Evolutionary conservation across 2,329 filamentous ascomycete species (phyloP), one percentile per base, ranked within the genome.

Genomic region (Fusarium pseudograminearum): DNA sequence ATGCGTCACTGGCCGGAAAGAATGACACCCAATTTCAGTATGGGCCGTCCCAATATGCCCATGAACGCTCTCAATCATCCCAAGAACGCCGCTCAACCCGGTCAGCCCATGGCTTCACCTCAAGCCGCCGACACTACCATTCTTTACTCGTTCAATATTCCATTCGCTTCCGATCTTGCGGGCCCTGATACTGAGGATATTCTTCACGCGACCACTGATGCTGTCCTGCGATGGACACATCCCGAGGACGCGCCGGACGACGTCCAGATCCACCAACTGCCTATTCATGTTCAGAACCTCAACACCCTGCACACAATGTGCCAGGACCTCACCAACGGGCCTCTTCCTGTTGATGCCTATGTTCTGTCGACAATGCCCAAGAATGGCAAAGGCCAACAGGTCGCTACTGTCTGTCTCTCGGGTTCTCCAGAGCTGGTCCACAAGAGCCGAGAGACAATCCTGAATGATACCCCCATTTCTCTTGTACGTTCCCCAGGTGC

Each of bases 91-190:
- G 78, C 83, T 59, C 83, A 84, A 61, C 81, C 85, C 54, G 82
- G 83, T 64, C 82, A 87, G 61, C 84, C 88, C 69, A 83, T 89
- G 77, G 85, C 90, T 74, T 90, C 91, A 71, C 89, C 91, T 61
- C 90, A 91, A 70, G 85, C 90, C 68, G 87, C 91, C 77, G 92
- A 95, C 78, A 86, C 90, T 54, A 90, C 89, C 71, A 93, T 98
- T 80, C 93, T 97, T 81, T 91, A 97, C 79, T 95, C 93, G 71
- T 98, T 99, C 89, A 98, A 98, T 79, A 92, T 99, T 50, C 96
- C 96, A 65, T 98, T 98, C 82, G 91, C 94, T 73, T 97, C 93
- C 70, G 95, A 95, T 76, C 89, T 99, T 66, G 89, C 93, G 68
- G 96, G 96, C 34, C 96, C 96, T 69, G 94, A 98, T 76, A 92